Base-by-base conservation (phyloP, 371 early-diverging fungal species). In the Rhizopus stolonifer region DNA sequence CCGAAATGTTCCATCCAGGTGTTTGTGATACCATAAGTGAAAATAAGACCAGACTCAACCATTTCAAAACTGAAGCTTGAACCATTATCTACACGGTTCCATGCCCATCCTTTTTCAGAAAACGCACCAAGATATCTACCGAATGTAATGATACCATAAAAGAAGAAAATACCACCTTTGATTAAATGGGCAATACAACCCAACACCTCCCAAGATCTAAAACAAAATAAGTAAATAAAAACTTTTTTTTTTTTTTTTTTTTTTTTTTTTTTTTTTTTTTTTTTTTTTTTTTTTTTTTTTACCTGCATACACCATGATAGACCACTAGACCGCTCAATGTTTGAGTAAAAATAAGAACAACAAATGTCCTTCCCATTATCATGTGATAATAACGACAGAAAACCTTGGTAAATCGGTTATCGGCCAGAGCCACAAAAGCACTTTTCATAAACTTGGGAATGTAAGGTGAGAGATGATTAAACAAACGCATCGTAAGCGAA, bases 1-100 rank as follows among this genome's bases (percentile, higher is more conserved):
- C 74, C 71, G 68, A 84, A 75, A 54, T 84, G 85, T 50, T 84
- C 85, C 63, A 83, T 72, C 70, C 83, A 84, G 2, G 85, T 83
- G 52, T 84, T 84, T 44, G 82, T 76, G 43, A 82, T 80, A 43
- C 85, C 85, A 66, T 83, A 84, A 10, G 54, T 60, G 58, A 82
- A 80, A 19, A 84, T 84, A 22, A 79, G 54, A 4, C 49, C 17
- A 2, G 53, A 58, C 49, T 77, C 78, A 34, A 77, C 69, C 72
- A 72, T 72, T 58, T 77, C 78, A 65, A 77, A 77, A 29, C 72
- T 72, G 45, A 64, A 74, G 8, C 57, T 55, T 53, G 61, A 63
- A 5, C 62, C 74, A 21, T 64, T 59, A 21, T 70, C 61, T 8
- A 68, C 46, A 10, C 61, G 54, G 34, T 77, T 77, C 78, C 78